A percentile compares a stretch with the other conserved stretches of the same genome.
phyloP scores from a whole-genome alignment of 495 filamentous ascomycete species.

The Lindgomyces ingoldianus region DNA sequence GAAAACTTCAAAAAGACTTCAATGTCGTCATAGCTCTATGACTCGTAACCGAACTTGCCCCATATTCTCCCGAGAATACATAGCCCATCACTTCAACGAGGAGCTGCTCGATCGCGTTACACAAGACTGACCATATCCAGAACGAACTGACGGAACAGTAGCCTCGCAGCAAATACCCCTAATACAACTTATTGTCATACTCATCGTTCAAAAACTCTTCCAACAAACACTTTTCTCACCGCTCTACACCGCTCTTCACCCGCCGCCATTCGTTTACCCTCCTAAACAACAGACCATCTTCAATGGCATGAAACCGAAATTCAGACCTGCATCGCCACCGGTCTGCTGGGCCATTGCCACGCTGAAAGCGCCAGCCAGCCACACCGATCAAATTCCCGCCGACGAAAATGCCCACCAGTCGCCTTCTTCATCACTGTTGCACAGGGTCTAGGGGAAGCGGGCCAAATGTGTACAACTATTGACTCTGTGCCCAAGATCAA shows the following conservation, averaged over 20 bases:
- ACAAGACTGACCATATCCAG: background rate
- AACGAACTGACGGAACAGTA: no score
- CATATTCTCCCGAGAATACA: background rate
- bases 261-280: background rate
- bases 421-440: background rate
- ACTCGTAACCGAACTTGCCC: background rate
- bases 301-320: no score
- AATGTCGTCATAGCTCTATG: no score
- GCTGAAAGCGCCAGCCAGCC: background rate
- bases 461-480: background rate
- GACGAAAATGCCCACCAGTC: background rate
- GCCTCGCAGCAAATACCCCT: background rate
- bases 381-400: background rate
- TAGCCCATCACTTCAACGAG: background rate
- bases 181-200: background rate
- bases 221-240: conserved; percentile 1
- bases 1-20: no score
- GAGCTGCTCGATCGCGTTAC: background rate
- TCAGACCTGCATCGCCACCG: background rate
- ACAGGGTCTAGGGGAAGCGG: background rate
- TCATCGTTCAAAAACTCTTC: background rate
- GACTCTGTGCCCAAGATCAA: background rate
- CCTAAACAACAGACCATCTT: background rate
- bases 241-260: conserved; percentile 20
- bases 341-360: background rate